phyloP scores from a whole-genome alignment of 2,329 filamentous ascomycete species.

The Biscogniauxia sp. region DNA sequence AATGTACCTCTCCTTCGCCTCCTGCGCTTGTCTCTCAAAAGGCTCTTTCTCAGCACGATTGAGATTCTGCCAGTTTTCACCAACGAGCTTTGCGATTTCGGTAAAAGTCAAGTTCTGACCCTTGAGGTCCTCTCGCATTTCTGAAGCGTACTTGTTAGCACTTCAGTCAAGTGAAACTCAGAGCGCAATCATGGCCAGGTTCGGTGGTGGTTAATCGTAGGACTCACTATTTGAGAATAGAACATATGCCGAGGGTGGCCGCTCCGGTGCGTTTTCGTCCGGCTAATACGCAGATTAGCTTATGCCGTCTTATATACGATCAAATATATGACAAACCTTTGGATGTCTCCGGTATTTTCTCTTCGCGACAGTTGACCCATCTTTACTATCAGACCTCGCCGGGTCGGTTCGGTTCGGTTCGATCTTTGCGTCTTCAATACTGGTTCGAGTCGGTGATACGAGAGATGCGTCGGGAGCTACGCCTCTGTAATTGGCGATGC shows the following conservation, averaged over 20 bases:
- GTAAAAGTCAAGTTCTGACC: conserved; percentile 76
- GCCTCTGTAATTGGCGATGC: conserved; percentile 72
- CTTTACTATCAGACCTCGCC: conserved; percentile 42
- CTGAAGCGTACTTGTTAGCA: conserved; percentile 38
- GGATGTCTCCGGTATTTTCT: conserved; percentile 76
- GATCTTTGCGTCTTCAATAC: conserved; percentile 51
- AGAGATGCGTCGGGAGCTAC: conserved; percentile 54
- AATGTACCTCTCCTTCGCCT: conserved; percentile 75
- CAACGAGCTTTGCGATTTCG: conserved; percentile 79
- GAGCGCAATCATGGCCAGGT: background rate
- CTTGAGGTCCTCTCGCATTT: conserved; percentile 75
- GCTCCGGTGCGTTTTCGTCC: conserved; percentile 76
- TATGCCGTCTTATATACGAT: conserved; percentile 1
- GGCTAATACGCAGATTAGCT: conserved; percentile 44
- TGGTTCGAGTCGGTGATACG: conserved; percentile 47
- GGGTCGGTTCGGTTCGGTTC: conserved; percentile 52
- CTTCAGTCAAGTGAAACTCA: background rate
- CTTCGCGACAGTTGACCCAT: conserved; percentile 51
- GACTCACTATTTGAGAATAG: conserved; percentile 79
- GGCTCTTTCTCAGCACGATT: conserved; percentile 65
- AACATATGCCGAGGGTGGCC: conserved; percentile 79
- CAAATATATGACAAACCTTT: conserved; percentile 49
- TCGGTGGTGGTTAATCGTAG: background rate
- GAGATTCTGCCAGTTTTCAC: conserved; percentile 77
- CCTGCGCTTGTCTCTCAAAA: conserved; percentile 69